Percentiles rank a stretch among this genome's conserved stretches.
These are phyloP conservation scores for Lanzia echinophila DNA, from an alignment of 2,329 filamentous ascomycete genomes.

Conservation along the genomic window DNA sequence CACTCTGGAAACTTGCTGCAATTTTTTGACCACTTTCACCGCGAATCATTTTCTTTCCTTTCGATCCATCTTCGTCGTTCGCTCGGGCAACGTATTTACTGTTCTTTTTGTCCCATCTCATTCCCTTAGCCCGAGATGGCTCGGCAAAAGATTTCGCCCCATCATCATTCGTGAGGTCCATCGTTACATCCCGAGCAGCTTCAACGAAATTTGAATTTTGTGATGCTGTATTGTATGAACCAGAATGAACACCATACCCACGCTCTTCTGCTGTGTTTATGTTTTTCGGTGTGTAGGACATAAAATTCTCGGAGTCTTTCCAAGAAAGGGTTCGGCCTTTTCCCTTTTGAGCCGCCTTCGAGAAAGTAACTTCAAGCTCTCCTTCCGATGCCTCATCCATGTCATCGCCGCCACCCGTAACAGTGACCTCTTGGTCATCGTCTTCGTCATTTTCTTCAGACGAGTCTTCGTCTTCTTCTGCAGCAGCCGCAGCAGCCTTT, in stretches of 20 bases:
- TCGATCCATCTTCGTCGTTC: conserved; percentile 92
- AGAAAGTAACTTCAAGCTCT: conserved; percentile 65
- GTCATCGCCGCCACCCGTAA: conserved; percentile 33
- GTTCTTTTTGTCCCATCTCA: conserved; percentile 96
- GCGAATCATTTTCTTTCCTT: conserved; percentile 63
- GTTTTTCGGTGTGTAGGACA: conserved; percentile 85
- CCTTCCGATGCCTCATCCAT: conserved; percentile 54
- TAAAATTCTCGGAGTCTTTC: conserved; percentile 86
- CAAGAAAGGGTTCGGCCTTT: conserved; percentile 57
- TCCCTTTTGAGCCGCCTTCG: conserved; percentile 47
- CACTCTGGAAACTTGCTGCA: conserved; percentile 85
- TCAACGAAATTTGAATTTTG: conserved; percentile 70
- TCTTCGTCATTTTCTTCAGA: conserved; percentile 29
- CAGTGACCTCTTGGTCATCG: conserved; percentile 32
- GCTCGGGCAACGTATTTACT: conserved; percentile 89
- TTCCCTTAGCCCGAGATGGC: conserved; percentile 60
- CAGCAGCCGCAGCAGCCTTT: conserved; percentile 29
- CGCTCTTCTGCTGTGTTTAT: conserved; percentile 81
- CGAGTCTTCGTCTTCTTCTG: conserved; percentile 26
- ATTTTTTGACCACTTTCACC: conserved; percentile 96
- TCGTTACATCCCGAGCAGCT: conserved; percentile 77
- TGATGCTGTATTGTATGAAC: conserved; percentile 46
- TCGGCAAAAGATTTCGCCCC: conserved; percentile 71
- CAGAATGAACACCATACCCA: conserved; percentile 87
- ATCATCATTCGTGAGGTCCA: conserved; percentile 92